Evolutionary conservation across 2,329 filamentous ascomycete species (phyloP).

Genomic region (Cercospora janseana): DNA sequence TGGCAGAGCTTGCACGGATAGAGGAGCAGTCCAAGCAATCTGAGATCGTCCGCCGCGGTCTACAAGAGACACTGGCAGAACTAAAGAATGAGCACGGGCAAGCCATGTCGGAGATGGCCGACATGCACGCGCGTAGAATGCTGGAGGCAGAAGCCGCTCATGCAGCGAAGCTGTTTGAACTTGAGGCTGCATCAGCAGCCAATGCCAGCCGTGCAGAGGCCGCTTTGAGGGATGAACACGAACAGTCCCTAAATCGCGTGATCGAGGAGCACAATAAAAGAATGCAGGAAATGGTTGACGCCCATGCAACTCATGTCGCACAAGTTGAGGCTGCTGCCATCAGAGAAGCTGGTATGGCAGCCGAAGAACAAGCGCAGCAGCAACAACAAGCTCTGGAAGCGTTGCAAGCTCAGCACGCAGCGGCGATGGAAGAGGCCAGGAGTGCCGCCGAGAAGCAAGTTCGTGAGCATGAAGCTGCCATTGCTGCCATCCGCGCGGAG

Average conservation of each 20-base stretch:
- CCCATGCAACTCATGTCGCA: constrained; percentile 19
- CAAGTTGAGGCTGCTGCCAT: constrained; percentile 24
- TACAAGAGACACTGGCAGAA: constrained; percentile 16
- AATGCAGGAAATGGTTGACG: constrained; percentile 19
- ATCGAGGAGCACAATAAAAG: constrained; percentile 21
- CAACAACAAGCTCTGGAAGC: constrained; percentile 17
- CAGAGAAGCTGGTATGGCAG: constrained; percentile 15
- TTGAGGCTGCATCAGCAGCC: constrained; percentile 9
- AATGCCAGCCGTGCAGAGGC: constrained; percentile 9
- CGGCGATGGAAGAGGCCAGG: constrained; percentile 20
- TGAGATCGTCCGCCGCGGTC: constrained; percentile 5
- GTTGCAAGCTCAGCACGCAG: constrained; percentile 16
- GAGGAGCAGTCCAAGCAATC: constrained; percentile 17
- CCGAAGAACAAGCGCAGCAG: constrained; percentile 21
- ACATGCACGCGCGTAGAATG: constrained; percentile 13
- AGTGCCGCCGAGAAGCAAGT: constrained; percentile 19
- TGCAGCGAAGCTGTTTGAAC: constrained; percentile 12
- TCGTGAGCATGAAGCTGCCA: constrained; percentile 15
- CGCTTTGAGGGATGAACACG: constrained; percentile 18
- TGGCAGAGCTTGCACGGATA: constrained; percentile 11
- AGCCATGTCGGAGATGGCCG: constrained; percentile 12
- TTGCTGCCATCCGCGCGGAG: constrained; percentile 15
- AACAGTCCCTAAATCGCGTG: constrained; percentile 11
- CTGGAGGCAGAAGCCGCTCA: constrained; percentile 12
- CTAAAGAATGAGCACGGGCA: constrained; percentile 17